Evolutionary conservation across 495 filamentous ascomycete genomes (phyloP), one percentile per base, ranked within the genome.

Genomic region (Podospora anserina): DNA sequence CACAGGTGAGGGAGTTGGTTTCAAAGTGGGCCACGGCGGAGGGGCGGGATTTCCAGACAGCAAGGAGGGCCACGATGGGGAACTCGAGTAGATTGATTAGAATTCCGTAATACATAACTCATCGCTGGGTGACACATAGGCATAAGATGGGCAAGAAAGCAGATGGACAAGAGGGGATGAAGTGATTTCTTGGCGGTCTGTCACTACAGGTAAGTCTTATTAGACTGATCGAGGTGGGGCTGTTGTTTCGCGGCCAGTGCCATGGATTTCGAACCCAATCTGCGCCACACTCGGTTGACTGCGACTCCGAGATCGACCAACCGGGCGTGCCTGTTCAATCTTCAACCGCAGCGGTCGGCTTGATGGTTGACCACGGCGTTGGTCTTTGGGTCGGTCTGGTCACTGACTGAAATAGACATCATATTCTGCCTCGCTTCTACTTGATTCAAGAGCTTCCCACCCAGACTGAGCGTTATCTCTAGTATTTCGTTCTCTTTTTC

Each of bases 1-100:
- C 23, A 23, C 23, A 23, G 23, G 23, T 26, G 23, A 58, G n/a
- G 11, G 55, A 58, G 9, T 58, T n/a, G 6, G 55, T 58, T 26
- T 58, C 55, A 2, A 58, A 58, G 23, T 58, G 55, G n/a, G 55
- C 55, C 18, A 58, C 55, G 55, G 55, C 23, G 55, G 55, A 58
- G 23, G 55, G 55, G 55, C 55, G 55, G 55, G 39, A 49, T 3
- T 49, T 49, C 39, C 39, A 49, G 39, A 11, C 13, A 16, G 39
- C 39, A 16, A 49, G 39, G 39, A 49, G 39, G 39, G 39, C 39
- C 39, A 49, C 39, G 9, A 49, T 49, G 39, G 13, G 39, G 39
- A 49, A 16, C 39, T 49, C 39, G 39, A 49, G 39, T 11, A 49
- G 7, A 16, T 5, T 49, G 39, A 1, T 49, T 49, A 49, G 39